These are phyloP conservation scores for Cryptosporidium ryanae DNA, from an alignment of 169 alveolate genomes.

Conservation along the genomic window DNA sequence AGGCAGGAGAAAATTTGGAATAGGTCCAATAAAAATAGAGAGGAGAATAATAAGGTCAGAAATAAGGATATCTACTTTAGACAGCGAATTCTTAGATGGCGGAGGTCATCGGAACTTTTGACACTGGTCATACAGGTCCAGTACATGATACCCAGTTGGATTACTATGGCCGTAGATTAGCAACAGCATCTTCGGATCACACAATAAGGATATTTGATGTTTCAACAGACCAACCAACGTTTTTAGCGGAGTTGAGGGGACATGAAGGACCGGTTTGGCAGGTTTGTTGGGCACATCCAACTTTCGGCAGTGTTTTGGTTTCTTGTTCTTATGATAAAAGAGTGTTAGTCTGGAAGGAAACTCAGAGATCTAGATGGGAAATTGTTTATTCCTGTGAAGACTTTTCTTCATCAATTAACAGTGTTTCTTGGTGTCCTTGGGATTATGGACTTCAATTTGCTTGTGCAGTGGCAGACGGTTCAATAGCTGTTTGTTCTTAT, in stretches of 20 bases:
- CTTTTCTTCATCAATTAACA: conserved; percentile 82
- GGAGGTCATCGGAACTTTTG: conserved; percentile 79
- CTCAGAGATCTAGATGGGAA: conserved; percentile 78
- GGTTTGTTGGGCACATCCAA: conserved; percentile 93
- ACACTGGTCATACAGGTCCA: conserved; percentile 83
- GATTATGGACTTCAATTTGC: conserved; percentile 86
- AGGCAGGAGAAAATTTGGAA: conserved; percentile 13
- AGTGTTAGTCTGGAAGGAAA: conserved; percentile 87
- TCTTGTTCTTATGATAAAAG: conserved; percentile 89
- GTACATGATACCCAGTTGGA: conserved; percentile 87
- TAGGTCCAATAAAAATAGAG: neutral
- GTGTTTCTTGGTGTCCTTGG: conserved; percentile 86
- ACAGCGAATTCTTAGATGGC: conserved; percentile 67
- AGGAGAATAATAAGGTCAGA: conserved; percentile 16
- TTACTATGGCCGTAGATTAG: conserved; percentile 88
- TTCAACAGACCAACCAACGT: conserved; percentile 79
- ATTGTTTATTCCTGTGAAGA: conserved; percentile 81
- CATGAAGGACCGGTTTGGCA: conserved; percentile 91
- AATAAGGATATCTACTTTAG: conserved; percentile 13
- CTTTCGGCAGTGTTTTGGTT: conserved; percentile 87
- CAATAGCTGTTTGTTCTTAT: conserved; percentile 78
- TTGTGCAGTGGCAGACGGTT: conserved; percentile 84
- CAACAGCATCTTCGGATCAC: conserved; percentile 90
- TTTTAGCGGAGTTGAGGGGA: conserved; percentile 78
- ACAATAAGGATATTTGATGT: conserved; percentile 83